These are phyloP conservation scores for Millerozyma acaciae DNA, from an alignment of 805 yeast genomes.

Conservation along the genomic window DNA sequence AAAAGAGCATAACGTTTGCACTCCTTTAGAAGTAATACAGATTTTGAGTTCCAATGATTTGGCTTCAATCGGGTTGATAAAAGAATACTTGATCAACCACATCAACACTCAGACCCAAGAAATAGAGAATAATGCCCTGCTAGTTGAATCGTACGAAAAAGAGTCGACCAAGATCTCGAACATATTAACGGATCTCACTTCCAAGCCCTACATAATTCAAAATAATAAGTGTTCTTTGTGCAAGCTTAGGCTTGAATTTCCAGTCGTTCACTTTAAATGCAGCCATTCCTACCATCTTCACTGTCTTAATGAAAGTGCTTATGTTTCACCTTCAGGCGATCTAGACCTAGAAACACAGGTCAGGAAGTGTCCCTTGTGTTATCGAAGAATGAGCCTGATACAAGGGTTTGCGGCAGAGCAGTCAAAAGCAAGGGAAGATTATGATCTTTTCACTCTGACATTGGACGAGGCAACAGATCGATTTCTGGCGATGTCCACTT, in stretches of 20 bases:
- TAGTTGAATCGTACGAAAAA: slow-evolving; percentile 61
- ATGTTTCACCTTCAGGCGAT: slow-evolving; percentile 14
- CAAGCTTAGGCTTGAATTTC: slow-evolving; percentile 61
- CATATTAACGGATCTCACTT: slow-evolving; percentile 48
- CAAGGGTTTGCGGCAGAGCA: slow-evolving; percentile 57
- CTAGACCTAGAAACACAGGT: slow-evolving; percentile 8
- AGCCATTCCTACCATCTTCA: slow-evolving; percentile 81
- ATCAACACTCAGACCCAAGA: slow-evolving; percentile 59
- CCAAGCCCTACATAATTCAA: slow-evolving; percentile 51
- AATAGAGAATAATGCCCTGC: slow-evolving; percentile 61
- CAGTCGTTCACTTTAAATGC: slow-evolving; percentile 81
- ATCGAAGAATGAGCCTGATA: slow-evolving; percentile 66
- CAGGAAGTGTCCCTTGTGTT: slow-evolving; percentile 67
- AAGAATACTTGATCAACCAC: slow-evolving; percentile 60
- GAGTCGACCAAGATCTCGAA: slow-evolving; percentile 58
- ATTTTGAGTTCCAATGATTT: slow-evolving; percentile 58
- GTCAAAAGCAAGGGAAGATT: slow-evolving; percentile 55
- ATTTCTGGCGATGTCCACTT: slow-evolving; percentile 73
- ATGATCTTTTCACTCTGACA: slow-evolving; percentile 58
- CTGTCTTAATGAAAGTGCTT: slow-evolving; percentile 56
- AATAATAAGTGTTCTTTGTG: slow-evolving; percentile 66
- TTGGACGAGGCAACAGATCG: slow-evolving; percentile 55
- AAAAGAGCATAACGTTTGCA: slow-evolving; percentile 48
- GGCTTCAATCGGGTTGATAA: slow-evolving; percentile 68
- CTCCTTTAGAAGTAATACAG: slow-evolving; percentile 77